Evolutionary conservation across 805 yeast species (phyloP).

Genomic region (Candida corydali): DNA sequence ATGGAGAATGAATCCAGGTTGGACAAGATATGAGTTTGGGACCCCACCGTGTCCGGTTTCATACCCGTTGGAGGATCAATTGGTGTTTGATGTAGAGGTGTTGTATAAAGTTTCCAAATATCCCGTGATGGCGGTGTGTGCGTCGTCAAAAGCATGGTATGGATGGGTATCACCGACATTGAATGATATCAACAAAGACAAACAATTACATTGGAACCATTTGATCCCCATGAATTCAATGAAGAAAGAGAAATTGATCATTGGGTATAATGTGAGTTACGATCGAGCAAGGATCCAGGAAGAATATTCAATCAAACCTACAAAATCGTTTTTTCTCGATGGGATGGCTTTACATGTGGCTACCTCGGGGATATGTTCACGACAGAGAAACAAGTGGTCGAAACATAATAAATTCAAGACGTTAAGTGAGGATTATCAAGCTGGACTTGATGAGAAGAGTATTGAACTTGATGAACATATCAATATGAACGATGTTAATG

Average conservation of each 20-base stretch:
- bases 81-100: slow-evolving; percentile 89
- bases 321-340: slow-evolving; percentile 80
- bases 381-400: slow-evolving; percentile 78
- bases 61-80: slow-evolving; percentile 64
- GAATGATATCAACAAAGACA: slow-evolving; percentile 11
- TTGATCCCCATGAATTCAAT: slow-evolving; percentile 69
- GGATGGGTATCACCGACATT: slow-evolving; percentile 91
- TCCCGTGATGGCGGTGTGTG: slow-evolving; percentile 80
- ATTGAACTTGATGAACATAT: slow-evolving; percentile 5
- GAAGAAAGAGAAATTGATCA: slow-evolving; percentile 46
- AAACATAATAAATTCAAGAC: slow-evolving; percentile 45
- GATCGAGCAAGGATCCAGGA: slow-evolving; percentile 85
- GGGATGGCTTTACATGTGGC: slow-evolving; percentile 94
- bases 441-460: slow-evolving; percentile 8
- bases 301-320: slow-evolving; percentile 65
- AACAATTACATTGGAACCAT: slow-evolving; percentile 44
- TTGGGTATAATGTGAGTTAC: slow-evolving; percentile 89
- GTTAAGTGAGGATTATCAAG: slow-evolving; percentile 20
- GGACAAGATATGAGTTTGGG: slow-evolving; percentile 69
- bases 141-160: slow-evolving; percentile 78
- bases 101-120: slow-evolving; percentile 70
- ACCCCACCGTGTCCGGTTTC: slow-evolving; percentile 52
- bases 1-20: slow-evolving; percentile 69
- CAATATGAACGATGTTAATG: background rate
- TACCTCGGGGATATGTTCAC: slow-evolving; percentile 85